Base-by-base conservation (phyloP, 1,284 basidiomycete species). In the Tranzscheliella williamsii region DNA sequence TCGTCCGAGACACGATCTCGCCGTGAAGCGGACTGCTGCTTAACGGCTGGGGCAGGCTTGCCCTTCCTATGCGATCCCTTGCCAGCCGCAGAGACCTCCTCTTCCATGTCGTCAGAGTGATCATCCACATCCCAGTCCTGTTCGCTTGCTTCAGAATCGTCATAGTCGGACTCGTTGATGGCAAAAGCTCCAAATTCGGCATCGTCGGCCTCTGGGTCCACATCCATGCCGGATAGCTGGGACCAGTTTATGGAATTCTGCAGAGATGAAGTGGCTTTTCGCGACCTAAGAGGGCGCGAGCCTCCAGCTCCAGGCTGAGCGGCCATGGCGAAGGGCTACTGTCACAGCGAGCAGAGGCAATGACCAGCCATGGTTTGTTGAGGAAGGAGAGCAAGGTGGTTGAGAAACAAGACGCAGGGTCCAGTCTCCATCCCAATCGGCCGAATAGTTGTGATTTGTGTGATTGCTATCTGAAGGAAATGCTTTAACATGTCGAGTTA, bases 71-170 rank as follows among this genome's bases (percentile, higher is more conserved):
- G 18, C 9, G 32, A 11, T n/a, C n/a, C n/a, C n/a, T n/a, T n/a
- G n/a, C n/a, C n/a, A n/a, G n/a, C n/a, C n/a, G n/a, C n/a, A n/a
- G n/a, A n/a, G n/a, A n/a, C n/a, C n/a, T 27, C 26, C 18, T 29
- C 21, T 13, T 23, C 22, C 5, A 33, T 23, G 17, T 24, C 20
- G 31, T 20, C 41, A 22, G 5, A 57, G 2, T 51, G 56, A 11
- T 51, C 61, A 16, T 67, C 54, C 17, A 57, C 60, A 7, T 63
- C 53, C 55, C 53, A 57, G 7, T 64, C 53, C 3, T 44, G 41
- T 4, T 49, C 36, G 37, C 53, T 57, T n/a, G 23, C 15, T 7
- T 50, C 42, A 0, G 53, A 56, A n/a, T 48, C 45, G 26, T 55
- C 56, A 9, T 38, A 38, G 12, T 42, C 52, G 21, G 47, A 36